Conservation (phyloP, 805 yeast species). For the Cyberlindnera petersonii region DNA sequence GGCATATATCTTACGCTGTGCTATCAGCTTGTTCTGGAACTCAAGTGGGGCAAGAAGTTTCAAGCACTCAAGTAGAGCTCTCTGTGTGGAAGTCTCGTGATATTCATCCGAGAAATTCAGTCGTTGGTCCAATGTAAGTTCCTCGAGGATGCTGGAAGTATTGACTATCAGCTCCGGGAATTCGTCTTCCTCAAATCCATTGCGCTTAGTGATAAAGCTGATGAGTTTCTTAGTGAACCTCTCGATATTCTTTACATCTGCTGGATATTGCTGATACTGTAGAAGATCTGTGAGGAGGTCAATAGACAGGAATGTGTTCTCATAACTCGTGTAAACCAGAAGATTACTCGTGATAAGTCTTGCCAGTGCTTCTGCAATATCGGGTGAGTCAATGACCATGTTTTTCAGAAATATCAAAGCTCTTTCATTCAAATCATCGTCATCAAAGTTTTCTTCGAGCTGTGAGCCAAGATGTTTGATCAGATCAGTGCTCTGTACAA, state of each 20-base stretch:
- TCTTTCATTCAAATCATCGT: constrained; percentile 22
- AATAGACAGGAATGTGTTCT: constrained; percentile 13
- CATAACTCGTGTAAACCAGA: constrained; percentile 15
- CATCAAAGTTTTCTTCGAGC: constrained; percentile 19
- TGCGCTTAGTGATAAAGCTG: not conserved
- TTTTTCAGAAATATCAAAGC: constrained; percentile 19
- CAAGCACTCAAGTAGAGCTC: constrained; percentile 9
- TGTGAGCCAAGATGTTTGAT: constrained; percentile 12
- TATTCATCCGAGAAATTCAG: constrained; percentile 13
- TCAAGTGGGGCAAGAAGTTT: constrained; percentile 9
- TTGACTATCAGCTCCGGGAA: constrained; percentile 19
- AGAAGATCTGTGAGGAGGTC: constrained; percentile 20
- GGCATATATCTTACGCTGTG: constrained; percentile 23
- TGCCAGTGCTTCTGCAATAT: constrained; percentile 13
- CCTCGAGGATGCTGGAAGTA: constrained; percentile 19
- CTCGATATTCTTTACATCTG: constrained; percentile 10
- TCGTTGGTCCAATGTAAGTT: constrained; percentile 17
- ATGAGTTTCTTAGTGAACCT: constrained; percentile 9
- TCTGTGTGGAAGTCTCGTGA: constrained; percentile 14
- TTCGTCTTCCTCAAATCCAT: constrained; percentile 24
- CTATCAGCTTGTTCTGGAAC: constrained; percentile 20
- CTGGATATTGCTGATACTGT: constrained; percentile 5
- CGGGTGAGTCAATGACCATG: constrained; percentile 19
- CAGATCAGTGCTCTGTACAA: constrained; percentile 9
- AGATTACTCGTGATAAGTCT: constrained; percentile 11